Evolutionary conservation across 1,284 basidiomycete species (phyloP), one percentile per base, ranked within the genome.

Genomic region (Trichosporon sp.): DNA sequence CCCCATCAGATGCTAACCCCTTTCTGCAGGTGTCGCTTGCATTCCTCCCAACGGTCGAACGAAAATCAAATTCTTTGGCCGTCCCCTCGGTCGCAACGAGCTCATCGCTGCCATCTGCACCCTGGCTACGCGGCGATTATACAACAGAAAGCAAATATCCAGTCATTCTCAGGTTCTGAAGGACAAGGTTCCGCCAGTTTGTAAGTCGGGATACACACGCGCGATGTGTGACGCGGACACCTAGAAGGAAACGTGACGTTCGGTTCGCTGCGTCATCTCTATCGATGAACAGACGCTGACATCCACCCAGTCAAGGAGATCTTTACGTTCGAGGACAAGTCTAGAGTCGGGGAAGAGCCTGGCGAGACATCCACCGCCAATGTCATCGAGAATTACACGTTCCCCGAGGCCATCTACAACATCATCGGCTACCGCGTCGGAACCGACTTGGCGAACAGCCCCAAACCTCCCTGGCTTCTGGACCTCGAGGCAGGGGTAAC

Each of bases 51-150:
- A 73, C 27, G 75, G 73, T 29, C 67, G 74, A 23, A 73, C 73
- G 4, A 86, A 86, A 74, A 79, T 86, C 66, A 75, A 85, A 62
- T 83, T 86, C 63, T 78, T 84, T 68, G 83, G 83, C 53, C 85
- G 85, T 73, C 80, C 85, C 1, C 84, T 84, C 63, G 85, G 85
- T 0, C 81, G 85, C n/a, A 86, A 86, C 75, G 85, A 86, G 74
- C 81, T 86, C 58, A 86, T 86, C 72, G 85, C 83, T 29, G 81
- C 84, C 70, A 85, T 86, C 70, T 85, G 86, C 64, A 77, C 82
- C 25, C 79, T 85, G 44, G 81, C 83, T 68, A 85, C 85, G 4
- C 81, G 77, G 73, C 81, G 76, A 72, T 18, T 72, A 12, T 77
- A 80, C 65, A 74, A 78, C 29, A 73, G 83, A 23, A 84, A 84